A percentile compares a stretch with the other conserved stretches of the same genome.
Conservation (phyloP, 371 early-diverging fungal species). For the Mucor circinelloides region DNA sequence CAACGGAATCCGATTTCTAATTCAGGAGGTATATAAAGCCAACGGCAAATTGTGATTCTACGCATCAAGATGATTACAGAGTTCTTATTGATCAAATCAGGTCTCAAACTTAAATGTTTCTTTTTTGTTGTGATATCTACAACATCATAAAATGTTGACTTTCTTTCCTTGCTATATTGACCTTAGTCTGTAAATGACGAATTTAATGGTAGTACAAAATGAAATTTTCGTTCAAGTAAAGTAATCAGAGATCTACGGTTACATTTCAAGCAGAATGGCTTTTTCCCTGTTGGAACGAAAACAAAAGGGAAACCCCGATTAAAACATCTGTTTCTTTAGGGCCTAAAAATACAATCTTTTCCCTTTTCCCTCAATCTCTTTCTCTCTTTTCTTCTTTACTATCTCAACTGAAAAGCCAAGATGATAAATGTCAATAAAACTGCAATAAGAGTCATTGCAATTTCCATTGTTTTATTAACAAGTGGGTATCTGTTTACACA, state of each 20-base stretch:
- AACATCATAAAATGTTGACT: background rate
- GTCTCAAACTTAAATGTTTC: background rate
- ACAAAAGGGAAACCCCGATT: background rate
- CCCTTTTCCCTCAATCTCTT: background rate
- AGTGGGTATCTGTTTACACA: conserved; percentile 8
- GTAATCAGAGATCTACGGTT: background rate
- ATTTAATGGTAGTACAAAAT: background rate
- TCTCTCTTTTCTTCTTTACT: background rate
- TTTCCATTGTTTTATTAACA: conserved; percentile 3
- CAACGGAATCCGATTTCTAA: background rate
- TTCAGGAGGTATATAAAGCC: background rate
- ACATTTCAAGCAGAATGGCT: background rate
- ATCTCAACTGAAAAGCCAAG: background rate
- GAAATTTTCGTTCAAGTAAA: background rate
- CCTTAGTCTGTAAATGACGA: background rate
- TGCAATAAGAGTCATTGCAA: background rate
- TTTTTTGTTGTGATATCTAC: background rate
- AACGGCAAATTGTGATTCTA: background rate
- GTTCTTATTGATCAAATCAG: background rate
- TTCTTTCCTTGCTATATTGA: background rate
- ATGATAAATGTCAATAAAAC: background rate
- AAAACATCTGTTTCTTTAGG: background rate
- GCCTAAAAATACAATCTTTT: background rate
- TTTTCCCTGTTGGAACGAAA: background rate
- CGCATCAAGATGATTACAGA: background rate